Evolutionary conservation across 306 rosid species (phyloP).

Genomic region (Malus fusca): DNA sequence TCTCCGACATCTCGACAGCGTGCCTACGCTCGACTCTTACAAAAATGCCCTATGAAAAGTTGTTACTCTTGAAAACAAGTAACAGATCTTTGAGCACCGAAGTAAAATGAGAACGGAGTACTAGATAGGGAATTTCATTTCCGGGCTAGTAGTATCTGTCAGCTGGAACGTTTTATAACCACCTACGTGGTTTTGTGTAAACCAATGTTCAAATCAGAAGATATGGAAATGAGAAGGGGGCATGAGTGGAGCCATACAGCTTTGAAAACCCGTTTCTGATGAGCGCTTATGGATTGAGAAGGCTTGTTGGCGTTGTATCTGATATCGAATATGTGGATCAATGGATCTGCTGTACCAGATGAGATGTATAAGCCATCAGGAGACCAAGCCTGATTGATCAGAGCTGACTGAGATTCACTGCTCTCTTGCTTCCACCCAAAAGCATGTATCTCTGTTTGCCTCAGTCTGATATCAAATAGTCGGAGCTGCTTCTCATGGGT

Average conservation of each 20-base stretch:
- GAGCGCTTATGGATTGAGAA: slow-evolving; percentile 77
- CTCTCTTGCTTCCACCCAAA: slow-evolving; percentile 99
- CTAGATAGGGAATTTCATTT: neutral
- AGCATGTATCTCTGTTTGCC: slow-evolving; percentile 76
- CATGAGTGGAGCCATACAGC: slow-evolving; percentile 83
- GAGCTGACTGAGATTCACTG: slow-evolving; percentile 95
- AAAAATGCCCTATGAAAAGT: neutral
- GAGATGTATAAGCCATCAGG: slow-evolving; percentile 82
- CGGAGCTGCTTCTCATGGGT: slow-evolving; percentile 88
- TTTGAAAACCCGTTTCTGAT: slow-evolving; percentile 87
- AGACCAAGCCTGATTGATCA: slow-evolving; percentile 96
- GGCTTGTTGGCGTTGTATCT: slow-evolving; percentile 64
- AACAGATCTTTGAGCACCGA: neutral
- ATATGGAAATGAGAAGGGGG: slow-evolving; percentile 82
- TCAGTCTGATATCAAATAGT: slow-evolving; percentile 69
- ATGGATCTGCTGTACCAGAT: slow-evolving; percentile 90
- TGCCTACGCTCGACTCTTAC: neutral
- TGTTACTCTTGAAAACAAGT: neutral
- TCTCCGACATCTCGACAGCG: neutral
- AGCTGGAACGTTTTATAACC: neutral
- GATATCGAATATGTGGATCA: slow-evolving; percentile 85
- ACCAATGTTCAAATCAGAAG: slow-evolving; percentile 86
- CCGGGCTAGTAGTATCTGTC: neutral
- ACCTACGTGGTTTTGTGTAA: slow-evolving; percentile 58
- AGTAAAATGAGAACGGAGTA: neutral